Percentiles rank a stretch among this genome's conserved stretches.
phyloP scores from a whole-genome alignment of 139 green algal genomes.

The Protoeuglena noctilucae region DNA sequence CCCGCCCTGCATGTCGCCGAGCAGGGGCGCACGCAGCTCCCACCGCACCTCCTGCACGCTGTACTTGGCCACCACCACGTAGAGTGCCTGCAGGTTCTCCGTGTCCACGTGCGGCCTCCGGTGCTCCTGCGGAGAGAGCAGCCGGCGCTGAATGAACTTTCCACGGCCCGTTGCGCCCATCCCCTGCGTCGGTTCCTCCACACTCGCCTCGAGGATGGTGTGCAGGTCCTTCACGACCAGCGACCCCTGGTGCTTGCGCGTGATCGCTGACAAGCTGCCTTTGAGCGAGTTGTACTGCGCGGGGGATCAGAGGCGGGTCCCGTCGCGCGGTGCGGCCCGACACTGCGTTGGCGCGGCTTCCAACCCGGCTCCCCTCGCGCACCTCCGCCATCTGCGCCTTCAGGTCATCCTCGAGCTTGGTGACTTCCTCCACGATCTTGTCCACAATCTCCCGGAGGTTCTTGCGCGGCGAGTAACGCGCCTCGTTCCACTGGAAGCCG shows the following conservation, averaged over 20 bases:
- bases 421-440: constrained; percentile 67
- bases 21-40: too few species aligned
- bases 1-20: too few species aligned
- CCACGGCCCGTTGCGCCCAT: too few species aligned
- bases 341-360: too few species aligned
- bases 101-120: constrained; percentile 56
- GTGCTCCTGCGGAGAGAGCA: too few species aligned
- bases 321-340: too few species aligned
- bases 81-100: constrained; percentile 83
- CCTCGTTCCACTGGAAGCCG: constrained; percentile 86
- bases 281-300: constrained; percentile 79
- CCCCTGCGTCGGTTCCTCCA: too few species aligned
- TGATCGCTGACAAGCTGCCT: constrained; percentile 37
- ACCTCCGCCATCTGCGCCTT: constrained; percentile 46
- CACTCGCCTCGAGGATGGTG: constrained; percentile 41
- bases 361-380: too few species aligned
- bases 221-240: constrained; percentile 72
- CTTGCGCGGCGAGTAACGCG: constrained; percentile 76
- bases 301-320: too few species aligned
- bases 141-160: too few species aligned
- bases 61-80: constrained; percentile 74
- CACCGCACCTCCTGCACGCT: constrained; percentile 57
- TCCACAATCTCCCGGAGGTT: constrained; percentile 78
- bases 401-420: constrained; percentile 89
- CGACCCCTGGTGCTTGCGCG: constrained; percentile 67